Conservation (phyloP, 768 basidiomycete species). For the Sarcodon aspratus region DNA sequence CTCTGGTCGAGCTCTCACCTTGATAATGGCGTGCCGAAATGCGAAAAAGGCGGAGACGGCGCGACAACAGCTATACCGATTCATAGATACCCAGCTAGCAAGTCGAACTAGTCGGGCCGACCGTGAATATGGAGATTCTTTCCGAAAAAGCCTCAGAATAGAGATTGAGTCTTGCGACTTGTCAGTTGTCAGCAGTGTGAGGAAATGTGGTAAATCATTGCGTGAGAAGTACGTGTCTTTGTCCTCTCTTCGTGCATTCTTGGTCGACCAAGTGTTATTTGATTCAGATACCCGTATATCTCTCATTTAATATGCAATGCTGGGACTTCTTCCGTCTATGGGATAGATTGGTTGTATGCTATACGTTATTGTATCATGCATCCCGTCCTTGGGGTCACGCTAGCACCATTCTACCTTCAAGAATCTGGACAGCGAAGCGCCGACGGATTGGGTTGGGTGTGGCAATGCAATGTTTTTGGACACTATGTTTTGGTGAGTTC, state of each 20-base stretch:
- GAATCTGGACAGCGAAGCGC: constrained; percentile 42
- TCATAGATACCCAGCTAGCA: constrained; percentile 44
- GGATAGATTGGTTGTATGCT: constrained; percentile 37
- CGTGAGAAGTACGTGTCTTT: constrained; percentile 33
- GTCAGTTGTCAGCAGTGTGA: constrained; percentile 43
- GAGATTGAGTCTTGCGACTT: constrained; percentile 59
- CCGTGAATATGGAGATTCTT: constrained; percentile 42
- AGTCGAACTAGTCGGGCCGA: constrained; percentile 25
- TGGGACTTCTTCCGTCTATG: constrained; percentile 48
- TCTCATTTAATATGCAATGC: constrained; percentile 79
- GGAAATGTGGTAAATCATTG: constrained; percentile 49
- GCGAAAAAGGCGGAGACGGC: constrained; percentile 52
- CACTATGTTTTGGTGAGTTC: constrained; percentile 65
- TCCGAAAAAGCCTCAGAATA: constrained; percentile 48
- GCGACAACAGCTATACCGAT: constrained; percentile 34
- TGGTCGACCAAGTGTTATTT: neutral
- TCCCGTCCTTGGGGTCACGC: constrained; percentile 36
- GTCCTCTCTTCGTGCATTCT: neutral
- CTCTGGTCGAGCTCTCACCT: constrained; percentile 45
- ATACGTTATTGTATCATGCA: constrained; percentile 35
- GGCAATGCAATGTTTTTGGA: constrained; percentile 79
- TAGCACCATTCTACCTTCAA: constrained; percentile 49
- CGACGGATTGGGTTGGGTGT: constrained; percentile 70
- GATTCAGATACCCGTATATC: constrained; percentile 60
- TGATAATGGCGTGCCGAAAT: constrained; percentile 76